Percentiles rank a stretch among this genome's conserved stretches.
Evolutionary conservation across 1,284 basidiomycete species (phyloP).

Genomic region (Flammula alnicola): DNA sequence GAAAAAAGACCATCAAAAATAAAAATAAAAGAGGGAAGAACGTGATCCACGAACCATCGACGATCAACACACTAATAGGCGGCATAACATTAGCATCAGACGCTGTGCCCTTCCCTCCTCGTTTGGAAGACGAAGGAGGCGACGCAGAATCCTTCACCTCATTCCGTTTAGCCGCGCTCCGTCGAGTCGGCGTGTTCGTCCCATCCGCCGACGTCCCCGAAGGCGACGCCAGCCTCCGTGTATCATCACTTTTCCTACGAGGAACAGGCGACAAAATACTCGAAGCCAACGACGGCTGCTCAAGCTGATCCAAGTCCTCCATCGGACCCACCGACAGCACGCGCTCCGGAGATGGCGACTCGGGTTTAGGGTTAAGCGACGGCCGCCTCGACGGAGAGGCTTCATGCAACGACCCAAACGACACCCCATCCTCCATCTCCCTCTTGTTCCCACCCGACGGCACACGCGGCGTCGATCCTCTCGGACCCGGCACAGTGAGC

Average conservation of each 20-base stretch:
- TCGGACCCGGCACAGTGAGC: constrained; percentile 28
- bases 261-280: constrained; percentile 19
- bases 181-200: constrained; percentile 13
- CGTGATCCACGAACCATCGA: constrained; percentile 70
- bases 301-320: constrained; percentile 10
- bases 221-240: constrained; percentile 17
- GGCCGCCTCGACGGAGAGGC: too few relatives aligned
- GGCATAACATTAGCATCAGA: constrained; percentile 74
- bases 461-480: constrained; percentile 3
- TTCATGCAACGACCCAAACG: too few relatives aligned
- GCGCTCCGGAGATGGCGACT: neutral
- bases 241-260: constrained; percentile 16
- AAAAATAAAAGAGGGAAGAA: constrained; percentile 15
- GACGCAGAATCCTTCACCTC: constrained; percentile 27
- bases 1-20: neutral
- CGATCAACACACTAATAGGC: constrained; percentile 94
- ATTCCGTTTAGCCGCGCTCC: constrained; percentile 20
- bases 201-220: constrained; percentile 21
- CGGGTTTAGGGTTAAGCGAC: too few relatives aligned
- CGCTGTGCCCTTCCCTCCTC: constrained; percentile 30
- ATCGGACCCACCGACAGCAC: constrained; percentile 15
- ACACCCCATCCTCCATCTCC: too few relatives aligned
- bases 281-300: constrained; percentile 15
- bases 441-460: too few relatives aligned
- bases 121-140: constrained; percentile 31